These are phyloP conservation scores for Ophiostoma populinum DNA, from an alignment of 2,329 filamentous ascomycete species.

Conservation along the genomic window DNA sequence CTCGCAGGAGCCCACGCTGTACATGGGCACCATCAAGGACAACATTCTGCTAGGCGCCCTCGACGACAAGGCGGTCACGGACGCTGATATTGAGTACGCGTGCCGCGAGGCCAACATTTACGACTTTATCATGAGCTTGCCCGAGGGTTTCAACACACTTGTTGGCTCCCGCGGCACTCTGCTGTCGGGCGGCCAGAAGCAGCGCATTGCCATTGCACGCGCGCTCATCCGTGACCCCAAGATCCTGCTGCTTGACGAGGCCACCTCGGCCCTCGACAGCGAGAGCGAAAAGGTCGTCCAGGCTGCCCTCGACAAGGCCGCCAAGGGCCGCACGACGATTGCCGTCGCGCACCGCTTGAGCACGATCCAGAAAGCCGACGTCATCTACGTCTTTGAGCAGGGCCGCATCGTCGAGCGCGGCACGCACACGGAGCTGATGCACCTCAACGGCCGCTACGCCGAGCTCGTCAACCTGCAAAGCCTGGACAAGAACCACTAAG, in stretches of 20 bases:
- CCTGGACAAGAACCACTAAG: conserved; percentile 37
- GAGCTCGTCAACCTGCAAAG: conserved; percentile 71
- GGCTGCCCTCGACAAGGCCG: conserved; percentile 62
- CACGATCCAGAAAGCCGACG: conserved; percentile 86
- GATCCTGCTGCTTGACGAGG: conserved; percentile 70
- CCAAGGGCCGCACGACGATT: conserved; percentile 76
- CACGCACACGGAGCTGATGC: conserved; percentile 58
- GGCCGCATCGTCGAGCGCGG: conserved; percentile 75
- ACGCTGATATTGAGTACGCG: conserved; percentile 57
- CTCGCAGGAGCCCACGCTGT: conserved; percentile 84
- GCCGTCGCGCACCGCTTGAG: conserved; percentile 83
- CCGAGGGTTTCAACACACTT: conserved; percentile 65
- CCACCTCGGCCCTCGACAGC: conserved; percentile 59
- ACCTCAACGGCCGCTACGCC: conserved; percentile 52
- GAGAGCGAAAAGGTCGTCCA: conserved; percentile 69
- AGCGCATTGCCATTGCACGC: conserved; percentile 83
- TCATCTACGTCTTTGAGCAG: conserved; percentile 93
- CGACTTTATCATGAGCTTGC: conserved; percentile 74
- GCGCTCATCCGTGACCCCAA: conserved; percentile 83
- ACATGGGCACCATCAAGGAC: conserved; percentile 79
- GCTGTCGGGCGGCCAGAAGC: conserved; percentile 82
- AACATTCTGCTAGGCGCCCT: conserved; percentile 72
- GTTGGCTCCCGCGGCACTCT: conserved; percentile 78
- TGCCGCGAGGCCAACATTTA: conserved; percentile 87
- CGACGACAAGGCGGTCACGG: conserved; percentile 41